Evolutionary conservation across 2,329 filamentous ascomycete species (phyloP), one percentile per base, ranked within the genome.

Genomic region (Sclerotinia sclerotiorum): DNA sequence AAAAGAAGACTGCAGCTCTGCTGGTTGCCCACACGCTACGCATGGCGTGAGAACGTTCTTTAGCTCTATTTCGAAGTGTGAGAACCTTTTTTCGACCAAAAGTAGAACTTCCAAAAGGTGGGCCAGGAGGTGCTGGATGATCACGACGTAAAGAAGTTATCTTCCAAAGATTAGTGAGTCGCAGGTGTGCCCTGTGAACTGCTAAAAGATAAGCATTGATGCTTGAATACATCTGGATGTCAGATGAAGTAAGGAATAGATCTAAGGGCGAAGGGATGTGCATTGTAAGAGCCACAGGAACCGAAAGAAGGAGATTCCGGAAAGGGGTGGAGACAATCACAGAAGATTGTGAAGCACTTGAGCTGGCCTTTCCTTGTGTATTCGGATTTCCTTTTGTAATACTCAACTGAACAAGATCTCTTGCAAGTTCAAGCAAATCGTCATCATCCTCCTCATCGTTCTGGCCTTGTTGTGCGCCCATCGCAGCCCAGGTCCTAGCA

Each of bases 21-120:
- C 91, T 90, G 0, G 92, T 96, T 0, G 93, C 94, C 95, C 95
- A 99, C 0, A 94, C 86, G 71, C 88, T 90, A 21, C 95, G 88
- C 84, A 97, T 90, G 0, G 86, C 84, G 46, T 84, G 83, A 5
- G 86, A 84, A 24, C 94, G 85, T 21, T 81, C 77, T 35, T 87
- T 87, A 72, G 88, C 86, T 63, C 91, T 85, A 73, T 86, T 81
- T 39, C 93, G 86, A 15, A 91, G 84, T 29, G 85, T 81, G 35
- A 81, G 82, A 21, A 92, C 84, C 70, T 86, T 85, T 24, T 84
- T 83, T 69, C 86, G 83, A 1, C 90, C 89, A 46, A 83, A 82
- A 42, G 82, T 81, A 24, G 85, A 87, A 71, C 84, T 88, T 71
- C 88, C 90, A 72, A 84, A 83, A 1, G 87, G 86, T 44, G 89